A percentile compares a stretch with the other conserved stretches of the same genome.
Evolutionary conservation across 176 grass and related monocot species (phyloP).

Genomic region (Alloteropsis semialata): DNA sequence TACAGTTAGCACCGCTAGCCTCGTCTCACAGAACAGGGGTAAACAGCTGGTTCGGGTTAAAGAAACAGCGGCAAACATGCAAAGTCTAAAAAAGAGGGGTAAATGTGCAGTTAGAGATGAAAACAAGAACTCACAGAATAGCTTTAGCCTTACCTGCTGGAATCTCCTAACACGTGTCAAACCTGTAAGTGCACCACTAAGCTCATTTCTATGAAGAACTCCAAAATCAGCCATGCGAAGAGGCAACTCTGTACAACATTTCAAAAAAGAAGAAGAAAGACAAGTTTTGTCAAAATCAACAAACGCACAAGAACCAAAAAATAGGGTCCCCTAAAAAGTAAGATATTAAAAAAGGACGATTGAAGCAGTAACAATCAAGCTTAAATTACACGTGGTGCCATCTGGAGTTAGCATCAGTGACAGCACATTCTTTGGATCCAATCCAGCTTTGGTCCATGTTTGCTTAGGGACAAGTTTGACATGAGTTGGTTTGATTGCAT

Average conservation of each 20-base stretch:
- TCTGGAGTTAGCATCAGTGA: neutral
- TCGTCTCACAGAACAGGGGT: too few species aligned
- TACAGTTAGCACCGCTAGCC: too few species aligned
- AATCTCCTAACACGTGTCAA: conserved; percentile 99
- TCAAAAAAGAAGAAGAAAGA: conserved; percentile 4
- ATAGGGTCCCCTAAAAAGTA: neutral
- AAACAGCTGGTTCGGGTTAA: too few species aligned
- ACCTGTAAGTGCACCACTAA: conserved; percentile 96
- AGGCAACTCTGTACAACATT: conserved; percentile 72
- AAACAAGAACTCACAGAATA: neutral
- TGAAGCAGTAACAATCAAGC: neutral
- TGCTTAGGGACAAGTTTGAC: neutral
- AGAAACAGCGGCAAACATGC: too few species aligned
- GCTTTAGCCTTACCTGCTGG: conserved; percentile 70
- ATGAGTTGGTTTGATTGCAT: neutral
- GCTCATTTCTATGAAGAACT: conserved; percentile 91
- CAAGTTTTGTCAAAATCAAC: neutral
- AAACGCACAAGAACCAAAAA: neutral
- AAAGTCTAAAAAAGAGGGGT: too few species aligned
- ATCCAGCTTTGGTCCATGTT: neutral
- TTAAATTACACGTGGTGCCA: neutral
- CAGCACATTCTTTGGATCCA: neutral
- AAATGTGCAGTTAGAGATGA: too few species aligned
- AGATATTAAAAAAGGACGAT: conserved; percentile 1
- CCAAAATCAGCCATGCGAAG: conserved; percentile 98